A percentile compares a stretch with the other conserved stretches of the same genome.
Conservation (phyloP, 345 rosid species). For the Hevea brasiliensis region DNA sequence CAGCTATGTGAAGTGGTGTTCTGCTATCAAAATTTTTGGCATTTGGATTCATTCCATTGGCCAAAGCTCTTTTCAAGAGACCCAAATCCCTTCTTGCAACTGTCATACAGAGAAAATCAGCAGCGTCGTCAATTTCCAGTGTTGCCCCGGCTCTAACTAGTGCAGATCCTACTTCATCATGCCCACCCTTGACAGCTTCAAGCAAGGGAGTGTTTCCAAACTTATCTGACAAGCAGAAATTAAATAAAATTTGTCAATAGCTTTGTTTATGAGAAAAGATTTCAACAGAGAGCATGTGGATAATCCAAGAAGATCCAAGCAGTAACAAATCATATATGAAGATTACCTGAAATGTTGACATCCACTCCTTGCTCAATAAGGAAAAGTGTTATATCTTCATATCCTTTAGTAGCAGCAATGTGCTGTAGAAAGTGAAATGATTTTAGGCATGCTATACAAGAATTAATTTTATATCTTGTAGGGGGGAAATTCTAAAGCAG, state of each 20-base stretch:
- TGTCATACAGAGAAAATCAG: constrained; percentile 58
- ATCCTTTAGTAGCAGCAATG: constrained; percentile 78
- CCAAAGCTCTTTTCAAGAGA: constrained; percentile 57
- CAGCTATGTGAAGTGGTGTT: constrained; percentile 81
- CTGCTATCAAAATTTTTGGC: constrained; percentile 69
- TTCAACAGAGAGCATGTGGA: background rate
- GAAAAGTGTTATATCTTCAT: constrained; percentile 55
- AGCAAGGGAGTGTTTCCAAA: constrained; percentile 72
- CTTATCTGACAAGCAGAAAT: constrained; percentile 42
- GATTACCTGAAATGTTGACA: constrained; percentile 46
- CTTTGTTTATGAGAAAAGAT: background rate
- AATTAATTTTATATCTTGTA: background rate
- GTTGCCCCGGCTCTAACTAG: constrained; percentile 65
- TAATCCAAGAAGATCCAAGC: background rate
- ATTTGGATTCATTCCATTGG: constrained; percentile 62
- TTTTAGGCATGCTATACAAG: background rate
- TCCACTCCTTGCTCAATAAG: constrained; percentile 63
- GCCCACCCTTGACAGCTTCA: constrained; percentile 75
- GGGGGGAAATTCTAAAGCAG: background rate
- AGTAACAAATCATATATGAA: background rate
- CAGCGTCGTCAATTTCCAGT: constrained; percentile 55
- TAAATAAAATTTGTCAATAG: background rate
- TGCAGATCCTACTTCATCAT: constrained; percentile 54
- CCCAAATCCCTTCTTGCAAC: constrained; percentile 58
- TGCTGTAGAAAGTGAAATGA: constrained; percentile 45